Percentiles rank a stretch among this genome's conserved stretches.
These are phyloP conservation scores for Adansonia rubrostipa DNA, from an alignment of 441 rosid genomes.

Conservation along the genomic window DNA sequence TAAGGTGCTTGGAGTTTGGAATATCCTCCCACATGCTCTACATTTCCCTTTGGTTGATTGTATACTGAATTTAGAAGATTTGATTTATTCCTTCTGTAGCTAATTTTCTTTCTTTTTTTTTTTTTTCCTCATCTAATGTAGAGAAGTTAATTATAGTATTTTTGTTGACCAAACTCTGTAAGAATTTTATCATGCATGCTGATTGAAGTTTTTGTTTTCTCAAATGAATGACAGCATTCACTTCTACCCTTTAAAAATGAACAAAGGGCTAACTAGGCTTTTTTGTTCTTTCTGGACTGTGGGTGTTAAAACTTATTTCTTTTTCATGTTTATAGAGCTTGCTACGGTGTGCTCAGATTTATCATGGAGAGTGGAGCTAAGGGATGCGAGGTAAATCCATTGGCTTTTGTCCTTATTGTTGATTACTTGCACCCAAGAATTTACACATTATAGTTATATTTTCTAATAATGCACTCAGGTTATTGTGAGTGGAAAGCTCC, in stretches of 20 bases:
- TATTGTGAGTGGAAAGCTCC: constrained; percentile 62
- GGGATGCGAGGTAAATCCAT: constrained; percentile 59
- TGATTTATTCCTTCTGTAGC: not conserved
- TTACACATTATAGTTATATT: not conserved
- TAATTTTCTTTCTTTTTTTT: not conserved
- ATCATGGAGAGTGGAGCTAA: constrained; percentile 79
- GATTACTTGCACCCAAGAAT: not conserved
- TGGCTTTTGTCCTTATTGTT: not conserved
- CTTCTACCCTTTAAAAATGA: not conserved
- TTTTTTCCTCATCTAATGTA: not conserved
- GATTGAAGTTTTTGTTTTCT: not conserved
- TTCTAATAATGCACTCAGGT: constrained; percentile 36
- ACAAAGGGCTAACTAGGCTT: not conserved
- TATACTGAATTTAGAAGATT: not conserved
- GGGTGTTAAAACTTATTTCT: not conserved
- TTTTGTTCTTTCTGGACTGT: not conserved
- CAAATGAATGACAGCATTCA: not conserved
- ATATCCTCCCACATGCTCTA: constrained; percentile 33
- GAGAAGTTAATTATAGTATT: not conserved
- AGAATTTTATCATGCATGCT: not conserved
- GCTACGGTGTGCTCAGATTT: constrained; percentile 71
- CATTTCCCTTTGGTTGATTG: constrained; percentile 3
- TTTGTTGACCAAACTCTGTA: not conserved
- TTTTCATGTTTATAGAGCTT: constrained; percentile 44
- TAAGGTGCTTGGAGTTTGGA: constrained; percentile 43